Conservation (phyloP, 2,329 filamentous ascomycete species). For the Exophiala spinifera region DNA sequence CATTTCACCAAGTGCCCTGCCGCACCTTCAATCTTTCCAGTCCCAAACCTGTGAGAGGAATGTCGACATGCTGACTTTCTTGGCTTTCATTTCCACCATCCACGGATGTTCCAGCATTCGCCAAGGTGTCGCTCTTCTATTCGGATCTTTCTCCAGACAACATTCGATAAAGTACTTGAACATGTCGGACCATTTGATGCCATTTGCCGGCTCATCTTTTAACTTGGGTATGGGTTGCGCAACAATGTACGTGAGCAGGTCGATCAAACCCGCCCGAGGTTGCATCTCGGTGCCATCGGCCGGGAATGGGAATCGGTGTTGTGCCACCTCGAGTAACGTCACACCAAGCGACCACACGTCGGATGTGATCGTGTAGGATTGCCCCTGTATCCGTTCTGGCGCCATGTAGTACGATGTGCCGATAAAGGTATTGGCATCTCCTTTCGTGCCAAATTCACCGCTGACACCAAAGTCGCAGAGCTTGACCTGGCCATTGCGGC, state of each 20-base stretch:
- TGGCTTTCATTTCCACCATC: constrained; percentile 94
- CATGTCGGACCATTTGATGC: constrained; percentile 91
- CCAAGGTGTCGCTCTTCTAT: constrained; percentile 87
- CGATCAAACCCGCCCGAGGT: constrained; percentile 86
- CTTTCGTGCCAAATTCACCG: constrained; percentile 96
- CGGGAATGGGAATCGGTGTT: constrained; percentile 97
- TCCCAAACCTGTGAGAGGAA: constrained; percentile 96
- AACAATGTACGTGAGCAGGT: constrained; percentile 95
- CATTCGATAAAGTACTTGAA: constrained; percentile 99
- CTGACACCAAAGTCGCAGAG: constrained; percentile 98
- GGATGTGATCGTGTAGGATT: constrained; percentile 97
- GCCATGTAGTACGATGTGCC: constrained; percentile 99
- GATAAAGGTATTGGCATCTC: constrained; percentile 97
- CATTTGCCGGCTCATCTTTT: constrained; percentile 87
- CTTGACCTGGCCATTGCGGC: constrained; percentile 89
- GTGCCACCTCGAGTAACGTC: constrained; percentile 96
- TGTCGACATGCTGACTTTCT: constrained; percentile 95
- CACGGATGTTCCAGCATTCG: constrained; percentile 98
- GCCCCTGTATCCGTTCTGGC: constrained; percentile 92
- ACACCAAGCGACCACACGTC: constrained; percentile 98
- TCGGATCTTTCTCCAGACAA: constrained; percentile 92
- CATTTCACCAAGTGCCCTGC: too few species aligned
- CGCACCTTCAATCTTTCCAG: constrained; percentile 64
- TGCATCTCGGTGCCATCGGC: constrained; percentile 96
- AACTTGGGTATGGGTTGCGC: constrained; percentile 90